Evolutionary conservation across 352 stramenopile genomes (phyloP), one percentile per base, ranked within the genome.

Genomic region (Peronosclerospora sorghi): DNA sequence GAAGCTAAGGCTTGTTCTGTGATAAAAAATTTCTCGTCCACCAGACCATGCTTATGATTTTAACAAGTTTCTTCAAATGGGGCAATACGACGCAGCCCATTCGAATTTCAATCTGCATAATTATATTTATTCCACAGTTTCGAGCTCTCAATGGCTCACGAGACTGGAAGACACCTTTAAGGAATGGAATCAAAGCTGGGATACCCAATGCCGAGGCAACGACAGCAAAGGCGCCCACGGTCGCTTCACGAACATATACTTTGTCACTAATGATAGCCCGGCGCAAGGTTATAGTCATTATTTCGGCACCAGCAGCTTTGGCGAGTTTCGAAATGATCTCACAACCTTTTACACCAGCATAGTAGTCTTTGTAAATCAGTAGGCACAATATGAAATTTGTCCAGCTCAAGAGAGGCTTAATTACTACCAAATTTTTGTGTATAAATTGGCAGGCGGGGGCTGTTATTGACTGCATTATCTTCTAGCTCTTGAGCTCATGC

Each of bases 341-440:
- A 41, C 96, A 76, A 20, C 95, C 96, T 86, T 99, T 96, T 0
- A 99, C 94, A 44, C 96, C 82, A 17, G 96, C 96, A 62, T 98
- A 99, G 52, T 98, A 98, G 65, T 99, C 96, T 65, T 98, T 94
- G 61, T 99, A 96, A 54, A 99, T 99, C 17, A 99, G 71, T 35
- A n/a, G n/a, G n/a, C n/a, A n/a, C n/a, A n/a, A n/a, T n/a, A n/a
- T n/a, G n/a, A n/a, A n/a, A n/a, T n/a, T n/a, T n/a, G n/a, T n/a
- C n/a, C n/a, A n/a, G n/a, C n/a, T n/a, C n/a, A n/a, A n/a, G n/a
- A 99, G 67, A 13, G 96, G 96, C 65, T 98, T 95, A 52, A 99
- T 98, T 14, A 99, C 96, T 8, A 98, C 95, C 13, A 99, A 61
- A 40, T 99, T 99, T 53, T 98, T 97, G 77, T 99, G 95, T 27